Evolutionary conservation across 2,329 filamentous ascomycete species (phyloP).

Genomic region (Fusarium tjaetaba): DNA sequence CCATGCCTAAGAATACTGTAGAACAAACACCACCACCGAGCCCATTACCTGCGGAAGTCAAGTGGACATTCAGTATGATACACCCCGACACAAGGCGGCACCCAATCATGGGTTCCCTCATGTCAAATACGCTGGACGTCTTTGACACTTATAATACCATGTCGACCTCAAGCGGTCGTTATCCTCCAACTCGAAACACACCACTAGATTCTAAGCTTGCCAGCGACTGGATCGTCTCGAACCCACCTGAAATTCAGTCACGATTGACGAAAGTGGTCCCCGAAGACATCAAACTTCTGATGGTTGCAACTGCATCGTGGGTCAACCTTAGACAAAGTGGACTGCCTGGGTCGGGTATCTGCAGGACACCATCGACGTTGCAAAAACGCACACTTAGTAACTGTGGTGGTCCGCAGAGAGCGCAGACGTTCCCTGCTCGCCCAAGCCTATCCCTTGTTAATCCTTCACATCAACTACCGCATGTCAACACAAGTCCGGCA

Average conservation of each 20-base stretch:
- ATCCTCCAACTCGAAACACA: constrained; percentile 56
- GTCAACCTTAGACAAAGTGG: constrained; percentile 50
- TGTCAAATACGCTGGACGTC: constrained; percentile 71
- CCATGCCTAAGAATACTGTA: constrained; percentile 29
- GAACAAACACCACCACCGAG: constrained; percentile 39
- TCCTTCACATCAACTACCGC: constrained; percentile 24
- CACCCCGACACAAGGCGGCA: constrained; percentile 75
- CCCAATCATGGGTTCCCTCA: constrained; percentile 77
- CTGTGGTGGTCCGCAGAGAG: constrained; percentile 25
- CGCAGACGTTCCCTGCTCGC: constrained; percentile 36
- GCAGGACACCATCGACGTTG: constrained; percentile 41
- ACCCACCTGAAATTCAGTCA: constrained; percentile 41
- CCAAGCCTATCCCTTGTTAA: constrained; percentile 27
- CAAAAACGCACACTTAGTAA: constrained; percentile 41
- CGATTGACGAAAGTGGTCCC: constrained; percentile 45
- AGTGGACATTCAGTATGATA: constrained; percentile 82
- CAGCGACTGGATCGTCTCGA: constrained; percentile 35
- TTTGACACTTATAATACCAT: constrained; percentile 73
- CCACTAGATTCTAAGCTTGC: constrained; percentile 36
- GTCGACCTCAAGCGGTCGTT: constrained; percentile 59
- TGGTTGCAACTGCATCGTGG: constrained; percentile 53
- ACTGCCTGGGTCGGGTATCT: constrained; percentile 48
- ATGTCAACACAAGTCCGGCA: constrained; percentile 28
- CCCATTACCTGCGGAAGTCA: constrained; percentile 54
- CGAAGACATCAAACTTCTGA: constrained; percentile 49